phyloP scores from a whole-genome alignment of 2,329 filamentous ascomycete species.

The Penicillium sp. region DNA sequence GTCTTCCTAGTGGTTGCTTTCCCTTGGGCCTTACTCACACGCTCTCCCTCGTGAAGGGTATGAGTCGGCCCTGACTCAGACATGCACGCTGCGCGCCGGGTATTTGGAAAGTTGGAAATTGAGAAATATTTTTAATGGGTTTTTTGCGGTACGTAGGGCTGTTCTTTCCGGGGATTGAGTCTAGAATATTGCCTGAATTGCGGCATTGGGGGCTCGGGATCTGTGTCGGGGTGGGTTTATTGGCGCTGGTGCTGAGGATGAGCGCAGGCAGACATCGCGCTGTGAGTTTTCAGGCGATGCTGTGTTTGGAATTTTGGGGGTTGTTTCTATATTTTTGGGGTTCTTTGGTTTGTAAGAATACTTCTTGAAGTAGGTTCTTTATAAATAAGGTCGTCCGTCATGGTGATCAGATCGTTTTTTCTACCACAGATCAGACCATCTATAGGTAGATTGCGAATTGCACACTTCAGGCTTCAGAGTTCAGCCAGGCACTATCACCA shows the following conservation, averaged over 20 bases:
- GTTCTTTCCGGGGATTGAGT: neutral
- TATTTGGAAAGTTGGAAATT: slow-evolving; percentile 5
- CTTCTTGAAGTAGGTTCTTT: neutral
- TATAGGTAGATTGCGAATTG: neutral
- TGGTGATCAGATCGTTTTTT: neutral
- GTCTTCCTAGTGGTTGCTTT: neutral
- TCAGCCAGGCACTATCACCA: neutral
- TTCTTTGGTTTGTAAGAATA: neutral
- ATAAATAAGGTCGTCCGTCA: slow-evolving; percentile 1
- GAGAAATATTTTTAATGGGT: neutral
- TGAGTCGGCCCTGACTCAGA: slow-evolving; percentile 20
- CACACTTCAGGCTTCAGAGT: neutral
- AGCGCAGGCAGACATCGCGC: neutral
- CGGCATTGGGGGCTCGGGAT: neutral
- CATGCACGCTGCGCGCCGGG: slow-evolving; percentile 14
- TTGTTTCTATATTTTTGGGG: neutral
- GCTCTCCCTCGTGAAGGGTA: neutral
- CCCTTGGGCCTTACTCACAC: neutral
- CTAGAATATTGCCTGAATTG: slow-evolving; percentile 13
- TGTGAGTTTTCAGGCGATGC: neutral
- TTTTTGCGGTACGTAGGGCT: neutral
- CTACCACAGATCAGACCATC: neutral
- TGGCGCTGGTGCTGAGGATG: neutral
- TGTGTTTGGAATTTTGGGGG: neutral
- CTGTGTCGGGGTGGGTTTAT: neutral